Percentiles rank a stretch among this genome's conserved stretches.
These are phyloP conservation scores for Pugionium dolabratum DNA, from an alignment of 345 rosid genomes.

Conservation along the genomic window DNA sequence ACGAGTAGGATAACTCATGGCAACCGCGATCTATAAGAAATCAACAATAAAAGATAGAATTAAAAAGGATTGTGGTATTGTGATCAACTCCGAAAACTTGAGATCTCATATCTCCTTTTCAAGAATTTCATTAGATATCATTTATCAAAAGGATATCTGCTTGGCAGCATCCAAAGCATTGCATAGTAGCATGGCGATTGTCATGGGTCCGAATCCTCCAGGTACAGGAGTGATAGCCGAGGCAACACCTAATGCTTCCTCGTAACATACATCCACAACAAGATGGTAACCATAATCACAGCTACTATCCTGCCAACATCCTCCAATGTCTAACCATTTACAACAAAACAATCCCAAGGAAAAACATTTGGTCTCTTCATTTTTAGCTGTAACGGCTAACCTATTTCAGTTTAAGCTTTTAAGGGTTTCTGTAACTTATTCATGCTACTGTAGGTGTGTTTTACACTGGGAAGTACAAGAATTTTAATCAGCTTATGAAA, in stretches of 20 bases:
- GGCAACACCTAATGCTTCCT: conserved; percentile 75
- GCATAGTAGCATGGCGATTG: conserved; percentile 85
- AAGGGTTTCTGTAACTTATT: background rate
- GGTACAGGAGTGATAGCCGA: conserved; percentile 91
- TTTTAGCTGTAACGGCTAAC: background rate
- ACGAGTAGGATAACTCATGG: too few relatives aligned
- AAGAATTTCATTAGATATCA: conserved; percentile 13
- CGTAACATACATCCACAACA: conserved; percentile 78
- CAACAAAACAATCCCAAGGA: background rate
- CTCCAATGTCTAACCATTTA: conserved; percentile 18
- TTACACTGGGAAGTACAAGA: background rate
- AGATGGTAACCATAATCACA: conserved; percentile 74
- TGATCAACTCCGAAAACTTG: background rate
- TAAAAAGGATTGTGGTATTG: background rate
- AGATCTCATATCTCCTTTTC: background rate
- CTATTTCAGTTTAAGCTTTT: background rate
- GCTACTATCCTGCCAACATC: conserved; percentile 63
- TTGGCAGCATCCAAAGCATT: conserved; percentile 83
- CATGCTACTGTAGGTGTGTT: background rate
- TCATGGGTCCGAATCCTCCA: conserved; percentile 93
- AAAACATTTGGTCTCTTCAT: background rate
- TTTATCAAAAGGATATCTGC: conserved; percentile 32
- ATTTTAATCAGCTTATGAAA: background rate
- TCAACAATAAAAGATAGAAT: background rate
- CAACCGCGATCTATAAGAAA: background rate